These are phyloP conservation scores for Cytospora leucostoma DNA, from an alignment of 2,329 filamentous ascomycete genomes.

Conservation along the genomic window DNA sequence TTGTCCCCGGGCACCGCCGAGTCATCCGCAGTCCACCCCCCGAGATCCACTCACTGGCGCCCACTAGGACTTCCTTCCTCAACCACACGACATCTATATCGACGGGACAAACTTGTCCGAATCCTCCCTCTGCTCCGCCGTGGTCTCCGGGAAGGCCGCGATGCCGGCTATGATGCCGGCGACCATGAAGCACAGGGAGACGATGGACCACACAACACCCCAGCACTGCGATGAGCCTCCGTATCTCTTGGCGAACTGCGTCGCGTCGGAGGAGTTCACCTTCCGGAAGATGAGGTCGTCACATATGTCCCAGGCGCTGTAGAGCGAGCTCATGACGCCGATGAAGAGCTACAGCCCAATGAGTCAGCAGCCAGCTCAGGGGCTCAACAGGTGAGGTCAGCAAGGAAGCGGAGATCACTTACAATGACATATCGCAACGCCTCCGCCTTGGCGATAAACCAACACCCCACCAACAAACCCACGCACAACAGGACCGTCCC, in stretches of 20 bases:
- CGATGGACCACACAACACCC: slow-evolving; percentile 76
- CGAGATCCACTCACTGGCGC: neutral
- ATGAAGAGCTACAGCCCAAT: slow-evolving; percentile 65
- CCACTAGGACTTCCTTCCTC: too few species aligned
- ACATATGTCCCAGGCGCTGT: slow-evolving; percentile 84
- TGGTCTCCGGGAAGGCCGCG: slow-evolving; percentile 73
- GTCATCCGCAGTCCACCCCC: neutral
- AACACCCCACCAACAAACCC: slow-evolving; percentile 70
- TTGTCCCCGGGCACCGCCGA: neutral
- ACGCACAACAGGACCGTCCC: slow-evolving; percentile 69
- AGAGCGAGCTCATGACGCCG: slow-evolving; percentile 78
- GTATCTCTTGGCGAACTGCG: slow-evolving; percentile 75
- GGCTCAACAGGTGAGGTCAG: neutral
- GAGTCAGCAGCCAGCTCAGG: neutral
- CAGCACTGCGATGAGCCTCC: slow-evolving; percentile 80
- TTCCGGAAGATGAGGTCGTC: slow-evolving; percentile 80
- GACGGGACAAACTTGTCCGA: slow-evolving; percentile 66
- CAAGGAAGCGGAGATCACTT: slow-evolving; percentile 38
- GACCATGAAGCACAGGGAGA: slow-evolving; percentile 72
- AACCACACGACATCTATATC: neutral
- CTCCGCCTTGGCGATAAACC: slow-evolving; percentile 79
- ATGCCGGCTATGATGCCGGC: slow-evolving; percentile 73
- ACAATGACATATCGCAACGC: slow-evolving; percentile 71
- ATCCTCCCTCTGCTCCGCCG: slow-evolving; percentile 67
- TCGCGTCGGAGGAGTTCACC: slow-evolving; percentile 78